Conservation (phyloP, 164 flowering plant genomes). For the Stephania japonica region DNA sequence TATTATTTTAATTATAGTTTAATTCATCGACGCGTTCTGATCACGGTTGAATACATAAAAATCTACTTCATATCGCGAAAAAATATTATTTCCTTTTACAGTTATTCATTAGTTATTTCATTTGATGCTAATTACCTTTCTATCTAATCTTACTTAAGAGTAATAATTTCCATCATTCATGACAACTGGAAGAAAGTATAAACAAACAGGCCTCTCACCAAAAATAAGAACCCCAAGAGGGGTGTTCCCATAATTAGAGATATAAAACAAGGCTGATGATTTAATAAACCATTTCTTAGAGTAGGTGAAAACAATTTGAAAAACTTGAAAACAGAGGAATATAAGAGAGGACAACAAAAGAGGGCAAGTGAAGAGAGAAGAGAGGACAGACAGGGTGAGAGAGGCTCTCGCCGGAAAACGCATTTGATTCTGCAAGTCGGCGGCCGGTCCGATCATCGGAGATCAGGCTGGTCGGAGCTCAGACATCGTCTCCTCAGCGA, state of each 20-base stretch:
- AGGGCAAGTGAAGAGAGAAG: not conserved
- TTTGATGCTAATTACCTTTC: too few species aligned
- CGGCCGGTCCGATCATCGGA: slow-evolving; percentile 1
- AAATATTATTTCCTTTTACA: too few species aligned
- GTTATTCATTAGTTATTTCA: too few species aligned
- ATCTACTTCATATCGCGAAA: too few species aligned
- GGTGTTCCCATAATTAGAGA: not conserved
- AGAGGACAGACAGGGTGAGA: not conserved
- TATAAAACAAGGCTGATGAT: not conserved
- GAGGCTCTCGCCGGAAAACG: not conserved
- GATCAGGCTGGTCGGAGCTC: not conserved
- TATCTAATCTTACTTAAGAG: too few species aligned
- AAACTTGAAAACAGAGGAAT: not conserved
- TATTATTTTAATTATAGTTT: too few species aligned
- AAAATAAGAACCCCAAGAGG: not conserved
- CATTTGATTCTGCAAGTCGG: not conserved
- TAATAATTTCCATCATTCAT: not conserved
- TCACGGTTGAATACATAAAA: too few species aligned
- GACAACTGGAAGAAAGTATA: not conserved
- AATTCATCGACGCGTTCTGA: too few species aligned
- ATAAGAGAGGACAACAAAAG: not conserved
- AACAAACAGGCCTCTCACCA: not conserved
- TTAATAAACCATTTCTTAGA: not conserved
- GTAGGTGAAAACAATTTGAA: not conserved
- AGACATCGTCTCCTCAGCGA: not conserved